A percentile compares a stretch with the other conserved stretches of the same genome.
Evolutionary conservation across 805 yeast genomes (phyloP).

Genomic region (Candida maltosa): DNA sequence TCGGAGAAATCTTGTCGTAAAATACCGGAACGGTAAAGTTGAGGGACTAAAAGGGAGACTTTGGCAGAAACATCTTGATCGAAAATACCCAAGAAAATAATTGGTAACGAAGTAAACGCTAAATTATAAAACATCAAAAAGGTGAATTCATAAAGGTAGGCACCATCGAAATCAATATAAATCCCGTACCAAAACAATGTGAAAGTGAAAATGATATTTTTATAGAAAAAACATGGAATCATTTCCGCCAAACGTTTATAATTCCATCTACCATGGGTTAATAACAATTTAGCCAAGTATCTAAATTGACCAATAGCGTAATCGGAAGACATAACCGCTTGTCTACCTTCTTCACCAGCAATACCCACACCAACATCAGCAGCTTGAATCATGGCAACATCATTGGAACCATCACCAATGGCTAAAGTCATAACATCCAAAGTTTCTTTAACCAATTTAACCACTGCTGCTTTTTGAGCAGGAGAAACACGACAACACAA

Average conservation of each 20-base stretch:
- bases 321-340: conserved; percentile 86
- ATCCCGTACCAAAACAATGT: conserved; percentile 81
- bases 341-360: conserved; percentile 90
- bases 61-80: conserved; percentile 78
- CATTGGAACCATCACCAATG: conserved; percentile 87
- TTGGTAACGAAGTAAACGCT: conserved; percentile 81
- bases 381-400: conserved; percentile 87
- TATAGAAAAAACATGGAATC: conserved; percentile 80
- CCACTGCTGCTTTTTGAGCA: conserved; percentile 83
- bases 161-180: conserved; percentile 71
- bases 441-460: conserved; percentile 68
- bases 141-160: conserved; percentile 76
- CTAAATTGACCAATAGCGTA: conserved; percentile 84
- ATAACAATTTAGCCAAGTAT: conserved; percentile 58
- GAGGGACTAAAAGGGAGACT: conserved; percentile 70
- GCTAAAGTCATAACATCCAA: conserved; percentile 82
- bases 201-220: conserved; percentile 71
- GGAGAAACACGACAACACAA: conserved; percentile 88
- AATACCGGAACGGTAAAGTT: conserved; percentile 71
- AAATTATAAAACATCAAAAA: conserved; percentile 76
- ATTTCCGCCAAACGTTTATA: conserved; percentile 78
- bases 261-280: conserved; percentile 87
- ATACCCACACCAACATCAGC: conserved; percentile 88
- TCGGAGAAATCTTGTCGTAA: conserved; percentile 69
- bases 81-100: conserved; percentile 71